Base-by-base conservation (phyloP, 331 rosid species). In the Malus hybrid region DNA sequence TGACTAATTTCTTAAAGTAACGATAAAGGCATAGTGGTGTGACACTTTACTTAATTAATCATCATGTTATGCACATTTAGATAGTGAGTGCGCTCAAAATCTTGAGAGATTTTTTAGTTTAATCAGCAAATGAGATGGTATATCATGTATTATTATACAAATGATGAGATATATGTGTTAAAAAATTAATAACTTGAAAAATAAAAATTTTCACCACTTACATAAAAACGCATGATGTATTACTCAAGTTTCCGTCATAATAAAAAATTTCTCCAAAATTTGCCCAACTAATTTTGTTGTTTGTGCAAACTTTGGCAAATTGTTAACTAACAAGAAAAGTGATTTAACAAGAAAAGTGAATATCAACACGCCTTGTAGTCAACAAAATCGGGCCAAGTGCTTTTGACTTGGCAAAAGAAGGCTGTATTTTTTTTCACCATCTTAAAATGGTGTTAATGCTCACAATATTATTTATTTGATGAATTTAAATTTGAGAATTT, bases 301-400 rank as follows among this genome's bases (percentile, higher is more conserved):
- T 50, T 50, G 56, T 50, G 56, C 56, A 15, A 50, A 50, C 56
- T 50, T 50, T 50, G 4, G n/a, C 56, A 50, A 16, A 59, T 71
- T 73, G 66, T 62, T 76, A 78, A 50, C 84, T 68, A 69, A 64
- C 80, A 76, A 63, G 80, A 24, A 46, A 80, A 31, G 68, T 24
- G 57, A 31, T 31, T 31, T 3, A 31, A 31, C 33, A 31, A 31
- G 33, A 31, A 39, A 39, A 39, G 44, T 39, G 44, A 39, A 0
- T 9, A 39, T 39, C 44, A 39, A 9, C 12, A 9, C 4, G 12
- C 44, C 56, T n/a, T 28, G n/a, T 31, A 52, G 92, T 87, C 90
- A 87, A 87, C 80, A 84, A 80, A 79, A 77, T 74, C 57, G 76
- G 89, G 83, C 85, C 80, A 80, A 4, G 73, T 44, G 68, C 48